Conservation (phyloP, 345 rosid species). For the Noccaea bulbosa region DNA sequence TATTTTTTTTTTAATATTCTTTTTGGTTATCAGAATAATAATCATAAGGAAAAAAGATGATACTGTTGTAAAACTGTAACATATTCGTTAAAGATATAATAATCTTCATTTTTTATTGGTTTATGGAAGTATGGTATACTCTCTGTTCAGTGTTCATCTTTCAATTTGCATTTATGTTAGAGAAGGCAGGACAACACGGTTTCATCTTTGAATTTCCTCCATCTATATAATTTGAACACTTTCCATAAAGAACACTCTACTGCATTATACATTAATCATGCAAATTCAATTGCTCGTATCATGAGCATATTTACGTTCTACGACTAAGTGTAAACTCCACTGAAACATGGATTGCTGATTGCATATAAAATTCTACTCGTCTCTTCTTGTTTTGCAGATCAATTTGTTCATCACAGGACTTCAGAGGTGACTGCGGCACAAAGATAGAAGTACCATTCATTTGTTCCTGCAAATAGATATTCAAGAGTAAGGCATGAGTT, state of each 20-base stretch:
- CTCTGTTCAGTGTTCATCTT: slow-evolving; percentile 34
- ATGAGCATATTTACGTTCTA: slow-evolving; percentile 12
- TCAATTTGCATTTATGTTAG: slow-evolving; percentile 20
- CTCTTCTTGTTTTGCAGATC: slow-evolving; percentile 29
- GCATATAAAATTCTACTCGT: neutral
- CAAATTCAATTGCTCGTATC: slow-evolving; percentile 12
- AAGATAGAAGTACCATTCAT: slow-evolving; percentile 20
- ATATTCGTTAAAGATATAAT: slow-evolving; percentile 29
- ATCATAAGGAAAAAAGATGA: slow-evolving; percentile 9
- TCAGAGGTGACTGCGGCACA: slow-evolving; percentile 7
- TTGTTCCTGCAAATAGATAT: slow-evolving; percentile 31
- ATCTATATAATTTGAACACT: slow-evolving; percentile 30
- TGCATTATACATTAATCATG: slow-evolving; percentile 19
- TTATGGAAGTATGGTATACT: slow-evolving; percentile 24
- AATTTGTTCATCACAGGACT: slow-evolving; percentile 7
- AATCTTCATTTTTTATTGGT: slow-evolving; percentile 20
- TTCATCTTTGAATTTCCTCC: slow-evolving; percentile 18
- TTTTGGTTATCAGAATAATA: slow-evolving; percentile 41
- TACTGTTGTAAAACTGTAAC: slow-evolving; percentile 31
- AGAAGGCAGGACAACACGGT: slow-evolving; percentile 14
- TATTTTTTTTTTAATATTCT: slow-evolving; percentile 31
- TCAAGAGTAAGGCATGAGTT: slow-evolving; percentile 17
- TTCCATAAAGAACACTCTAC: slow-evolving; percentile 21
- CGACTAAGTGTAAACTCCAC: slow-evolving; percentile 6
- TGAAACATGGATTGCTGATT: slow-evolving; percentile 30